These are phyloP conservation scores for Tillandsia fasciculata DNA, from an alignment of 176 grass and related monocot genomes.

Conservation along the genomic window DNA sequence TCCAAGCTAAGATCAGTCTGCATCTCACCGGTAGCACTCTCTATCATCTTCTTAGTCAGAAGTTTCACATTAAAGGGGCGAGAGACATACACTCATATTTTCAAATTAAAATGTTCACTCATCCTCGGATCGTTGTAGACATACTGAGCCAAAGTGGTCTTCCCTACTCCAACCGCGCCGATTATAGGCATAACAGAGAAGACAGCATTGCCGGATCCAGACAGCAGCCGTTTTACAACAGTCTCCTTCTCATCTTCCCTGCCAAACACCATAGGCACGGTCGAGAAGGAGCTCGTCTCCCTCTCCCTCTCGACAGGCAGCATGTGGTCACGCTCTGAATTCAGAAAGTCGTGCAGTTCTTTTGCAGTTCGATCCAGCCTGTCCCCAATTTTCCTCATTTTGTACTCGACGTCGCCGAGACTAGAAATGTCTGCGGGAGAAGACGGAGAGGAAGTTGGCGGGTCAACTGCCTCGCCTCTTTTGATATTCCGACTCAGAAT, in stretches of 20 bases:
- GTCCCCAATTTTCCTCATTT: too few relatives aligned
- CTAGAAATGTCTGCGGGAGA: too few relatives aligned
- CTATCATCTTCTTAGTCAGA: constrained; percentile 37
- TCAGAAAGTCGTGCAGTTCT: too few relatives aligned
- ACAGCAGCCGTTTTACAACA: not conserved
- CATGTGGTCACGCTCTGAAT: too few relatives aligned
- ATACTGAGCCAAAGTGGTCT: constrained; percentile 41
- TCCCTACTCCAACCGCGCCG: constrained; percentile 38
- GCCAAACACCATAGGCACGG: not conserved
- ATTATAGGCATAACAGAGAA: constrained; percentile 31
- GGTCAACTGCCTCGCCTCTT: too few relatives aligned
- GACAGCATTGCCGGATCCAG: too few relatives aligned
- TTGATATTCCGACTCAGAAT: too few relatives aligned
- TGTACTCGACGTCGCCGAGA: too few relatives aligned
- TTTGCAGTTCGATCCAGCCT: too few relatives aligned
- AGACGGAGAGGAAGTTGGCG: too few relatives aligned
- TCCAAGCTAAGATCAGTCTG: constrained; percentile 5
- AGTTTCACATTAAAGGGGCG: constrained; percentile 26
- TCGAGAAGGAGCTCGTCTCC: not conserved
- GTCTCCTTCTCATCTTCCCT: not conserved
- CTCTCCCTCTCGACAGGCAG: too few relatives aligned
- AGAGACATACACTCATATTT: constrained; percentile 39
- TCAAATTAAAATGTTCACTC: constrained; percentile 15
- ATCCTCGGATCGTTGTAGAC: constrained; percentile 26
- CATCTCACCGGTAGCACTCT: constrained; percentile 1